Base-by-base conservation (phyloP, 176 grass and related monocot species). In the Triticum turgidum region DNA sequence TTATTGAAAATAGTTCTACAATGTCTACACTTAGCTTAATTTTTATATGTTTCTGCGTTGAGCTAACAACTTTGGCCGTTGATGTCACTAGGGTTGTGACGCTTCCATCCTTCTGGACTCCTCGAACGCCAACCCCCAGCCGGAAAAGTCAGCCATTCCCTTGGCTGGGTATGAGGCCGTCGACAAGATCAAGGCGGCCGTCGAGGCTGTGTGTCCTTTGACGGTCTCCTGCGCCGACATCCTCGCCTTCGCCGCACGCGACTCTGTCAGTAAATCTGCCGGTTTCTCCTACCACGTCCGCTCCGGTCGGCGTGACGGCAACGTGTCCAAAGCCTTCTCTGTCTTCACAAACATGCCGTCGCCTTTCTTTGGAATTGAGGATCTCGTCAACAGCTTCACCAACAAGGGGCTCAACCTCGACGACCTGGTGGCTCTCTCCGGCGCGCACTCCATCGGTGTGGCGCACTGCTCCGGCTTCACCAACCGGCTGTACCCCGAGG, bases 201-300 rank as follows among this genome's bases (percentile, higher is more conserved):
- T 90, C 0, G 88, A 90, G 79, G 41, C 30, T 12, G 39, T 39
- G 18, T 92, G 88, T 64, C 38, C 81, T 4, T 72, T 85, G 0
- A 80, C 24, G 0, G 95, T 98, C 47, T 98, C 95, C 72, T 98
- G 95, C 56, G 81, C 95, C 78, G 95, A 98, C 88, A 92, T 98
- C 83, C 65, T 98, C 11, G 86, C 89, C 1, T 80, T 98, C 39
- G 93, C 93, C 22, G 51, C 91, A 34, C 90, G 86, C 10, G 86
- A 91, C 77, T 56, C 81, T 7, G 82, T 87, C 3, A 35, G 45
- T 11, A 54, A 72, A 35, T 80, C 88, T 42, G 42, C 72, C 0
- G 24, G 72, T 0, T 75, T 49, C 72, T 75, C 44, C 72, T 75
- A 75, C 42, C 3, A 24, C 72, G n/a, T 75, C 13, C 24, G 25